These are phyloP conservation scores for Quercus gilva DNA, from an alignment of 306 rosid genomes.

Conservation along the genomic window DNA sequence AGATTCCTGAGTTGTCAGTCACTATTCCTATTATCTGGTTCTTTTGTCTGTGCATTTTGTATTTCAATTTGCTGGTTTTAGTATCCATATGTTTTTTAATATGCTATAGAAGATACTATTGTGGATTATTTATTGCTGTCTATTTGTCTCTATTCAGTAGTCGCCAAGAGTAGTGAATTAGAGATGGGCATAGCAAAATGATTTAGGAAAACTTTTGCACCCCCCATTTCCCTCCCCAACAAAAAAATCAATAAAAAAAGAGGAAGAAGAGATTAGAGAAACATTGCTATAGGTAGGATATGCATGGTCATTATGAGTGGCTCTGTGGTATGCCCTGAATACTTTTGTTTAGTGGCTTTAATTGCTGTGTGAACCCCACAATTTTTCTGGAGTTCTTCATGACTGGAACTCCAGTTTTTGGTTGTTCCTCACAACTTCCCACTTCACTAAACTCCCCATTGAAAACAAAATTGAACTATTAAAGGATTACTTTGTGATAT, in stretches of 20 bases:
- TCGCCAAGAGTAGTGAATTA: not conserved
- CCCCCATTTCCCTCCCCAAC: not conserved
- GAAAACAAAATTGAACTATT: not conserved
- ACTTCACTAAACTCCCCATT: not conserved
- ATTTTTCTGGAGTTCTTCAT: not conserved
- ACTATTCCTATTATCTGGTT: not conserved
- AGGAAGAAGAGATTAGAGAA: not conserved
- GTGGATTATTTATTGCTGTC: not conserved
- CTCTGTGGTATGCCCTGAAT: not conserved
- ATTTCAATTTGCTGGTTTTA: not conserved
- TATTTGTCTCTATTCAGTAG: not conserved
- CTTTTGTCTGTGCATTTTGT: not conserved
- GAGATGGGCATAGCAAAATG: not conserved
- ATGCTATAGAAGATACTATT: not conserved
- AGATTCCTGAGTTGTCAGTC: not conserved
- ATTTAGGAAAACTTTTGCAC: not conserved
- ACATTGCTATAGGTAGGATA: not conserved
- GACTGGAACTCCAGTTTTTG: not conserved
- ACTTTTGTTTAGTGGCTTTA: not conserved
- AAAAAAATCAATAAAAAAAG: not conserved
- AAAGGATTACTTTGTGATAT: not conserved
- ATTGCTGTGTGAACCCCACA: not conserved
- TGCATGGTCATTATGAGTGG: not conserved
- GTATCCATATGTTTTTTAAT: not conserved
- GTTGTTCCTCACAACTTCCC: not conserved